Percentiles rank a stretch among this genome's conserved stretches.
Evolutionary conservation across 2,329 filamentous ascomycete genomes (phyloP).

Genomic region (Ustulina deusta): DNA sequence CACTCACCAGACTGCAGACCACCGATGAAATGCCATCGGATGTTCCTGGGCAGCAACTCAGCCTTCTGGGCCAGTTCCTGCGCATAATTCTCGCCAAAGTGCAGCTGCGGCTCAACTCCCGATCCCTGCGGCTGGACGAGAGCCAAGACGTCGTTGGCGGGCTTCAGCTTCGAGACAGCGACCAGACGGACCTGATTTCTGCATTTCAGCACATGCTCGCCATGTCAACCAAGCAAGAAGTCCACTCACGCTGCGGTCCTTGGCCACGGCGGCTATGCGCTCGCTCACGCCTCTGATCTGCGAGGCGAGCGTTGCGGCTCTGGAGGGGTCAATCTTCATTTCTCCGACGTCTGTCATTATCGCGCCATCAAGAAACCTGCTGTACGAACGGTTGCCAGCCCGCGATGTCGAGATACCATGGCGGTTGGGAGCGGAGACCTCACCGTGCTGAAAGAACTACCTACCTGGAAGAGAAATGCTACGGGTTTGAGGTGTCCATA

Average conservation of each 20-base stretch:
- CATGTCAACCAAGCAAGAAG: not conserved
- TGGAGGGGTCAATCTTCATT: conserved; percentile 72
- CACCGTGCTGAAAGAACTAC: conserved; percentile 2
- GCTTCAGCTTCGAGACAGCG: conserved; percentile 96
- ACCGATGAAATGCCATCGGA: conserved; percentile 97
- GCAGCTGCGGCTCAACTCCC: conserved; percentile 66
- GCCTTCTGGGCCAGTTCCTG: conserved; percentile 92
- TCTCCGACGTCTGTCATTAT: conserved; percentile 61
- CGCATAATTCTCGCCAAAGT: conserved; percentile 98
- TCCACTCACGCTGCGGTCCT: conserved; percentile 65
- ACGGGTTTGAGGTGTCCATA: conserved; percentile 9
- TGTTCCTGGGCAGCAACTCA: conserved; percentile 76
- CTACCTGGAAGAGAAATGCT: too few relatives aligned
- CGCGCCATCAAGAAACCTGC: conserved; percentile 22
- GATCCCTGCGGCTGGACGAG: conserved; percentile 72
- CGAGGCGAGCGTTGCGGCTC: conserved; percentile 71
- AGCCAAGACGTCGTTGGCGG: conserved; percentile 88
- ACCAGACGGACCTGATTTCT: conserved; percentile 79
- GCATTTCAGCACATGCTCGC: conserved; percentile 27
- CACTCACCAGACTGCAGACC: conserved; percentile 80
- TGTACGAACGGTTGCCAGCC: not conserved
- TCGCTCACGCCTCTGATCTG: conserved; percentile 72
- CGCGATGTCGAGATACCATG: not conserved
- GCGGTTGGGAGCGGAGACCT: conserved; percentile 18
- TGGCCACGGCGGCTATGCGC: conserved; percentile 66